These are phyloP conservation scores for Xylaria castorea DNA, from an alignment of 495 filamentous ascomycete genomes.

Conservation along the genomic window DNA sequence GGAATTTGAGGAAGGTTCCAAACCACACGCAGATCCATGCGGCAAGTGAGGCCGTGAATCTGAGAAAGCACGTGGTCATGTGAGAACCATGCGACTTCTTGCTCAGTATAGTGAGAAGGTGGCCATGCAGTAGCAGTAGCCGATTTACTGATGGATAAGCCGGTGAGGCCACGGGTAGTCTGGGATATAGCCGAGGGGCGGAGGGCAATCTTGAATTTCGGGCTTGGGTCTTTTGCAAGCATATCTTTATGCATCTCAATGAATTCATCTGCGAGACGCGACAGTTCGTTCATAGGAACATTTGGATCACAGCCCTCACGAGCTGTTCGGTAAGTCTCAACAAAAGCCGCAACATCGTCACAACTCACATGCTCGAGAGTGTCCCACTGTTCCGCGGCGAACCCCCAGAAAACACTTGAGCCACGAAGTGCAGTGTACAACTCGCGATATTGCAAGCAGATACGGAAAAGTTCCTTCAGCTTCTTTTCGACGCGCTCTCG, in stretches of 20 bases:
- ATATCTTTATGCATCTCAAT: neutral
- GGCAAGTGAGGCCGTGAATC: neutral
- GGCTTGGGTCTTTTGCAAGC: neutral
- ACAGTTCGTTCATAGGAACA: neutral
- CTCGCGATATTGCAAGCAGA: neutral
- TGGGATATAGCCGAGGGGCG: neutral
- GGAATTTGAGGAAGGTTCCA: neutral
- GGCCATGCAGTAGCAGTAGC: neutral
- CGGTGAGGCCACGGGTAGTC: neutral
- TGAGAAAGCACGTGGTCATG: conserved; percentile 15
- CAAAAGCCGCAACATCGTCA: neutral
- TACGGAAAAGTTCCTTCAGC: neutral
- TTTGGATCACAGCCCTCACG: neutral
- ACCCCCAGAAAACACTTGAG: neutral
- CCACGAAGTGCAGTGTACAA: neutral
- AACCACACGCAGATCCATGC: neutral
- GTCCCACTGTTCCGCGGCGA: conserved; percentile 14
- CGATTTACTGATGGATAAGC: neutral
- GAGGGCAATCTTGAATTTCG: neutral
- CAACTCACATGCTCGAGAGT: neutral
- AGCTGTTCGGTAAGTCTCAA: neutral
- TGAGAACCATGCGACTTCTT: conserved; percentile 13
- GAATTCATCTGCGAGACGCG: neutral
- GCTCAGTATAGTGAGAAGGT: conserved; percentile 3
- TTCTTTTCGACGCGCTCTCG: neutral